phyloP scores from a whole-genome alignment of 768 basidiomycete genomes.

The Rhizopogon salebrosus region DNA sequence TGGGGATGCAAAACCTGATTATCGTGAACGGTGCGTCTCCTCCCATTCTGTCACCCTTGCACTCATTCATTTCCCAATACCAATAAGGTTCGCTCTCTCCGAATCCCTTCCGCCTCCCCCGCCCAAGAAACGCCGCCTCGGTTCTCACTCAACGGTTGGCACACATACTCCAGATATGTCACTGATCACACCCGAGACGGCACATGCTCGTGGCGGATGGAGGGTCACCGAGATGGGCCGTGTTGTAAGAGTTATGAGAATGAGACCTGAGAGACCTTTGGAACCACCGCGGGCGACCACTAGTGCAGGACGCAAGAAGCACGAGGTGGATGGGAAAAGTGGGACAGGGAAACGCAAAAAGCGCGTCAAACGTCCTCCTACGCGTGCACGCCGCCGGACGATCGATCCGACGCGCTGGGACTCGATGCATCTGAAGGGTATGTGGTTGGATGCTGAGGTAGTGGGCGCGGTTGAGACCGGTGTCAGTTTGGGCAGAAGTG shows the following conservation, averaged over 20 bases:
- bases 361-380: slow-evolving; percentile 43
- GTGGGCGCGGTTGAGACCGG: background rate
- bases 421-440: slow-evolving; percentile 63
- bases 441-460: slow-evolving; percentile 47
- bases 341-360: slow-evolving; percentile 37
- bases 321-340: slow-evolving; percentile 12
- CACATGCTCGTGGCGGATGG: slow-evolving; percentile 54
- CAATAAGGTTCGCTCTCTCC: slow-evolving; percentile 10
- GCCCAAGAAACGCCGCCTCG: slow-evolving; percentile 38
- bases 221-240: slow-evolving; percentile 61
- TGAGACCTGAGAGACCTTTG: slow-evolving; percentile 66
- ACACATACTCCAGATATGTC: slow-evolving; percentile 59
- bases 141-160: slow-evolving; percentile 31
- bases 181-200: slow-evolving; percentile 55
- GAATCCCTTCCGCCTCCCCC: slow-evolving; percentile 20
- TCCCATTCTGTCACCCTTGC: slow-evolving; percentile 4
- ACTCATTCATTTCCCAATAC: background rate
- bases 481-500: background rate
- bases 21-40: slow-evolving; percentile 45
- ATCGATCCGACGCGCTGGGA: slow-evolving; percentile 76
- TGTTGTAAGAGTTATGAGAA: slow-evolving; percentile 59
- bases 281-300: slow-evolving; percentile 13
- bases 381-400: slow-evolving; percentile 52
- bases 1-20: slow-evolving; percentile 81
- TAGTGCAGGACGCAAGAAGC: slow-evolving; percentile 6